These are phyloP conservation scores for Kwoniella sp. DNA, from an alignment of 768 basidiomycete species.

Conservation along the genomic window DNA sequence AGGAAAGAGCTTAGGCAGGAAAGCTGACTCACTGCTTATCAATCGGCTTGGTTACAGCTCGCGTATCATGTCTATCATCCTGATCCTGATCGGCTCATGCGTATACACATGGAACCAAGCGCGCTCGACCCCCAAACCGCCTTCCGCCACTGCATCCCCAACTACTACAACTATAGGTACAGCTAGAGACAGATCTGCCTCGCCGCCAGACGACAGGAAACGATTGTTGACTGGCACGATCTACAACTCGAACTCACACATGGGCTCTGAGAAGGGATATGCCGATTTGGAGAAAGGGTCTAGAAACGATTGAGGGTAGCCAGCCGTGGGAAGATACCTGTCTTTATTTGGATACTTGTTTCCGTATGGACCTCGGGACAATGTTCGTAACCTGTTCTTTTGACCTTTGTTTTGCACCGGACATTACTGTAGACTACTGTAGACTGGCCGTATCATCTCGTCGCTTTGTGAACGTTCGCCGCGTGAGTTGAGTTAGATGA, in stretches of 20 bases:
- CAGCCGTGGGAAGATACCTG: no score
- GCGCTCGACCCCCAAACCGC: constrained; percentile 8
- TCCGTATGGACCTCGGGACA: no score
- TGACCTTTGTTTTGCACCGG: no score
- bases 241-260: neutral
- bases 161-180: no score
- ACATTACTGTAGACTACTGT: no score
- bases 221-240: constrained; percentile 9
- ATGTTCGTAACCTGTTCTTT: no score
- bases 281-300: constrained; percentile 17
- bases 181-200: no score
- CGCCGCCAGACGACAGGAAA: constrained; percentile 8
- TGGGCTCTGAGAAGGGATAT: constrained; percentile 9
- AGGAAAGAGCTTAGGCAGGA: no score
- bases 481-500: no score
- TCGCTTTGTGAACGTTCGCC: no score
- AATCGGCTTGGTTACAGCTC: constrained; percentile 8
- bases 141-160: neutral
- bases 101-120: constrained; percentile 34
- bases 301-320: constrained; percentile 17
- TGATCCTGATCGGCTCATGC: constrained; percentile 31
- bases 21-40: neutral
- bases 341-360: no score
- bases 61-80: constrained; percentile 31
- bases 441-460: no score